Conservation (phyloP, 208 protist genomes). For the Entamoeba invadens region DNA sequence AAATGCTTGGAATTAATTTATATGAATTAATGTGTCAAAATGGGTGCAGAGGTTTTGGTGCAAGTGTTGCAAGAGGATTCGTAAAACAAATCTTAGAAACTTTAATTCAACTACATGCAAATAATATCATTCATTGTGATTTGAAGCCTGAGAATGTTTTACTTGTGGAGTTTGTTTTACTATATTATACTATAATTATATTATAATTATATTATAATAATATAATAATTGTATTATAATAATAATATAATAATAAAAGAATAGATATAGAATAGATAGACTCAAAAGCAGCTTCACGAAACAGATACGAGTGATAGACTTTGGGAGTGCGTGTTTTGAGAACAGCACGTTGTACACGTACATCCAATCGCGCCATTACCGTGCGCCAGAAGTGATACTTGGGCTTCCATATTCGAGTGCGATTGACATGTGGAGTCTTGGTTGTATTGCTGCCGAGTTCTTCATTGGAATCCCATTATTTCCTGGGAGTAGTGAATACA, state of each 20-base stretch:
- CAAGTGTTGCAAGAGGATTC: constrained; percentile 35
- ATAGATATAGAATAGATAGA: too few relatives aligned
- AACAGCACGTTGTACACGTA: constrained; percentile 61
- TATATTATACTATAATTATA: too few relatives aligned
- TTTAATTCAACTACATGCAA: neutral
- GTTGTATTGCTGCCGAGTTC: constrained; percentile 84
- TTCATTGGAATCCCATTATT: constrained; percentile 69
- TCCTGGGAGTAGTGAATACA: constrained; percentile 64
- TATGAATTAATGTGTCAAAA: constrained; percentile 63
- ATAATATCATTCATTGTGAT: constrained; percentile 44
- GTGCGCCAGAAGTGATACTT: constrained; percentile 80
- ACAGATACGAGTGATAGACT: constrained; percentile 10
- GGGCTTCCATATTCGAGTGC: constrained; percentile 62
- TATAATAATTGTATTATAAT: too few relatives aligned
- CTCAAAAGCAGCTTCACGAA: neutral
- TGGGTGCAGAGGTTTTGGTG: constrained; percentile 48
- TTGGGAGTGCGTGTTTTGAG: constrained; percentile 38
- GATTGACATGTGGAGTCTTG: constrained; percentile 95
- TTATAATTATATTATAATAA: too few relatives aligned
- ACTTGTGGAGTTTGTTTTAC: constrained; percentile 16
- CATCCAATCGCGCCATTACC: constrained; percentile 76
- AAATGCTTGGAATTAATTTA: constrained; percentile 35
- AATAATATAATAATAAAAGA: too few relatives aligned
- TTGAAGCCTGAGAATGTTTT: constrained; percentile 61
- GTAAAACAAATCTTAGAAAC: constrained; percentile 29